Evolutionary conservation across 208 protist genomes (phyloP).

Genomic region (Crithidia acanthocephali): DNA sequence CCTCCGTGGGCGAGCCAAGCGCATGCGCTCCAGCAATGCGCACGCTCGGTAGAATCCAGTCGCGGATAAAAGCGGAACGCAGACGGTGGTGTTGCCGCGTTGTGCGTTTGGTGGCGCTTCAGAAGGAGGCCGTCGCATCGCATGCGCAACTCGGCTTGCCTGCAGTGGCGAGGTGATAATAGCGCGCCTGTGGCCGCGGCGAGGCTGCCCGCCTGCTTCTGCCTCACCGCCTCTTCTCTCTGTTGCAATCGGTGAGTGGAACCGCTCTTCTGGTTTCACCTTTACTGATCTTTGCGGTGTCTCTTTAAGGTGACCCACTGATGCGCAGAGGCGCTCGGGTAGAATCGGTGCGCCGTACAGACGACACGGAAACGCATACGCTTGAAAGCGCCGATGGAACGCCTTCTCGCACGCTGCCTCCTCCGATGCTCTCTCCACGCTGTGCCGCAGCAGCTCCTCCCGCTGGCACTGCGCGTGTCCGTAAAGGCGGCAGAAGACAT

Average conservation of each 20-base stretch:
- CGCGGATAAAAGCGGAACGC: too few relatives aligned
- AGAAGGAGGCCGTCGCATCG: too few relatives aligned
- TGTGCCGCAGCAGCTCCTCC: background rate
- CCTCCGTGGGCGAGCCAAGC: too few relatives aligned
- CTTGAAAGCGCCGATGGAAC: constrained; percentile 5
- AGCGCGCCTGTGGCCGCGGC: too few relatives aligned
- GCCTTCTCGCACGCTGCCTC: background rate
- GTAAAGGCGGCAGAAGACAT: constrained; percentile 21
- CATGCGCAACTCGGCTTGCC: too few relatives aligned
- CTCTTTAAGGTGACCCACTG: too few relatives aligned
- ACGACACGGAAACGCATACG: background rate
- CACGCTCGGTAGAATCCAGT: too few relatives aligned
- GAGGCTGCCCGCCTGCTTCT: background rate
- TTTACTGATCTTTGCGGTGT: background rate
- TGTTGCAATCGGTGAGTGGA: background rate
- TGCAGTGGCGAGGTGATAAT: too few relatives aligned
- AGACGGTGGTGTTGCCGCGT: too few relatives aligned
- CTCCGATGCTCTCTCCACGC: background rate
- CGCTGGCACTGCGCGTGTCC: constrained; percentile 21
- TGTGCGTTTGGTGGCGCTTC: too few relatives aligned
- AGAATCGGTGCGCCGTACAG: background rate
- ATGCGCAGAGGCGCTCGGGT: background rate
- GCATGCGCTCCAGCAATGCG: too few relatives aligned
- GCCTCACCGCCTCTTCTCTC: background rate
- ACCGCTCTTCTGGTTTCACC: background rate